phyloP scores from a whole-genome alignment of 1,284 basidiomycete genomes.

The Apiotrichum brassicae region DNA sequence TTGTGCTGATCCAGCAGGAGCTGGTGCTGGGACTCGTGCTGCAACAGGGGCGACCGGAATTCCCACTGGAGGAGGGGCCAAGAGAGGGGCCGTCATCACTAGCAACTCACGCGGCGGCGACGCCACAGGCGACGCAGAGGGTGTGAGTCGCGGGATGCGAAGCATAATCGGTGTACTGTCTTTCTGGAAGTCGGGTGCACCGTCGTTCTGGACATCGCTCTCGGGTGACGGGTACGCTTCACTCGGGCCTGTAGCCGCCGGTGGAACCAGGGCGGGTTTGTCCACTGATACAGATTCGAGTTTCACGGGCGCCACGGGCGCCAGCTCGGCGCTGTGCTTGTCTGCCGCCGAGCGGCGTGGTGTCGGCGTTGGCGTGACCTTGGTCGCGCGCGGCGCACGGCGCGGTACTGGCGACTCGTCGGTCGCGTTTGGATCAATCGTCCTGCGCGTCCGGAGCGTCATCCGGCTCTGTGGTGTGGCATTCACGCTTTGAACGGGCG shows the following conservation, averaged over 20 bases:
- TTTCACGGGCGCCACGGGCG: too few relatives aligned
- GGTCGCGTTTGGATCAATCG: not conserved
- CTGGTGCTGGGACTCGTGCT: not conserved
- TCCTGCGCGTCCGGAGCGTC: constrained; percentile 15
- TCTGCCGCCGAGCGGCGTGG: not conserved
- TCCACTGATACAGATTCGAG: too few relatives aligned
- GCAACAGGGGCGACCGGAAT: too few relatives aligned
- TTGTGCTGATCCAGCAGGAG: too few relatives aligned
- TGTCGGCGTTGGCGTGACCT: not conserved
- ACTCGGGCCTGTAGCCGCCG: not conserved
- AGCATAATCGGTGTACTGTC: constrained; percentile 11
- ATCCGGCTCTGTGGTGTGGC: constrained; percentile 17
- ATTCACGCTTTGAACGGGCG: constrained; percentile 7
- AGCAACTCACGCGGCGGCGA: not conserved
- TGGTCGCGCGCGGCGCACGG: not conserved
- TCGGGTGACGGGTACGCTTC: not conserved
- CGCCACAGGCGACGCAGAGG: not conserved
- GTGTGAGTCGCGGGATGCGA: constrained; percentile 10
- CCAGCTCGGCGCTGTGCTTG: too few relatives aligned
- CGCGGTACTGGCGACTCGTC: constrained; percentile 3
- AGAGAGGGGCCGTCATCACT: not conserved
- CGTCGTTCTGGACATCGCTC: too few relatives aligned
- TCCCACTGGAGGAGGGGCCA: too few relatives aligned
- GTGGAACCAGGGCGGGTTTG: too few relatives aligned
- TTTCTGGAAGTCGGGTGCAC: too few relatives aligned